Conservation (phyloP, 768 basidiomycete genomes). For the Leccinum subgranulosum region DNA sequence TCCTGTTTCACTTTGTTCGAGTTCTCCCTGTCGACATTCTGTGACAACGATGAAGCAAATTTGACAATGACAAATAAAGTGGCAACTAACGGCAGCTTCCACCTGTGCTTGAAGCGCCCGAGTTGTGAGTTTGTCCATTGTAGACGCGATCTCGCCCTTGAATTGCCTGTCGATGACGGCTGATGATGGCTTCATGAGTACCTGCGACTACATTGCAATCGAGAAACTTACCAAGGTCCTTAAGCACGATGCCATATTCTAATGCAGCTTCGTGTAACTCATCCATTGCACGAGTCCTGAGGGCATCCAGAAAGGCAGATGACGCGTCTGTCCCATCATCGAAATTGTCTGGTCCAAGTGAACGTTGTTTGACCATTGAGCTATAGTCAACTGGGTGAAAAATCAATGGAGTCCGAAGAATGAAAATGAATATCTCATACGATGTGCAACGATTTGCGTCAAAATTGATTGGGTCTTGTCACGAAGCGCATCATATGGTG, state of each 20-base stretch:
- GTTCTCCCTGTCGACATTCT: constrained; percentile 87
- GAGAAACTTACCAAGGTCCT: constrained; percentile 60
- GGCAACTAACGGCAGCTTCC: constrained; percentile 65
- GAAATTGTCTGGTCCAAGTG: constrained; percentile 70
- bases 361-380: constrained; percentile 75
- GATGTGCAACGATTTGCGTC: constrained; percentile 82
- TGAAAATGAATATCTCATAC: constrained; percentile 36
- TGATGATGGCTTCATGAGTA: constrained; percentile 24
- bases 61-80: neutral
- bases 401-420: neutral
- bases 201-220: neutral
- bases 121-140: constrained; percentile 84
- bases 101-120: constrained; percentile 85
- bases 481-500: constrained; percentile 71
- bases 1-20: constrained; percentile 86
- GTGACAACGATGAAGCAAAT: neutral
- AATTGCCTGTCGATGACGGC: constrained; percentile 87
- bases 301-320: constrained; percentile 77
- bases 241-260: constrained; percentile 80
- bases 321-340: constrained; percentile 68
- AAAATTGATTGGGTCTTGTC: constrained; percentile 88
- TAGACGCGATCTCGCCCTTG: constrained; percentile 82
- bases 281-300: constrained; percentile 82
- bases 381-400: constrained; percentile 45
- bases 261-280: constrained; percentile 78